phyloP scores from a whole-genome alignment of 140 eudicot species.

The Flaveria floridana region DNA sequence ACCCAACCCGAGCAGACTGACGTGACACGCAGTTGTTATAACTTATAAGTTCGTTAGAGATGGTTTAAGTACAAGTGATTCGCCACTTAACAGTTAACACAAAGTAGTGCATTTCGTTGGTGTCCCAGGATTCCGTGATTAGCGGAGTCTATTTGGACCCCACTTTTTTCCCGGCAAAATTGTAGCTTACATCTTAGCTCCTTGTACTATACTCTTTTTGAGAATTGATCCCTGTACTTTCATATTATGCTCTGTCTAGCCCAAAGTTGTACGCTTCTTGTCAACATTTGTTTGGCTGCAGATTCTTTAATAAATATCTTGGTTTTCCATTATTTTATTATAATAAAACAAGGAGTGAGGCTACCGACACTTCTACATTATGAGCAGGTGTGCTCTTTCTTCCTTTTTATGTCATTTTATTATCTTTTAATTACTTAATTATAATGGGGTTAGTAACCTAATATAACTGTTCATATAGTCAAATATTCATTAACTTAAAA shows the following conservation, averaged over 20 bases:
- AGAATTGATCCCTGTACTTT: slow-evolving; percentile 36
- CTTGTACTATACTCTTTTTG: slow-evolving; percentile 33
- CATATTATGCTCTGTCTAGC: slow-evolving; percentile 10
- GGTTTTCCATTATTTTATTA: background rate
- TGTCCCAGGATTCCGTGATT: slow-evolving; percentile 36
- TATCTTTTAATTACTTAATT: background rate
- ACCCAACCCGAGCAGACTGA: too few relatives aligned
- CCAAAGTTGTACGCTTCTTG: slow-evolving; percentile 8
- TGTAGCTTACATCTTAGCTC: slow-evolving; percentile 26
- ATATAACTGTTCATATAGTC: background rate
- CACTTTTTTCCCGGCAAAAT: slow-evolving; percentile 6
- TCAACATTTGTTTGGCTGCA: slow-evolving; percentile 10
- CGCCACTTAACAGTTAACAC: background rate
- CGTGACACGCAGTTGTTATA: too few relatives aligned
- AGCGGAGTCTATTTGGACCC: slow-evolving; percentile 26
- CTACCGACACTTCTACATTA: slow-evolving; percentile 37
- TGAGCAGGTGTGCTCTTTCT: slow-evolving; percentile 12
- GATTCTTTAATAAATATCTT: slow-evolving; percentile 1
- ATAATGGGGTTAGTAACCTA: slow-evolving; percentile 10
- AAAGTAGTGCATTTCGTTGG: background rate
- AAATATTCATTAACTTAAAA: slow-evolving; percentile 6
- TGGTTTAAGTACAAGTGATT: background rate
- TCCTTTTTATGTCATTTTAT: background rate
- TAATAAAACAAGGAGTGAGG: slow-evolving; percentile 17
- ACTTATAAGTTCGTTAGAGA: too few relatives aligned